A percentile compares a stretch with the other conserved stretches of the same genome.
phyloP scores from a whole-genome alignment of 371 early-diverging fungal genomes.

The Mortierella sp. region DNA sequence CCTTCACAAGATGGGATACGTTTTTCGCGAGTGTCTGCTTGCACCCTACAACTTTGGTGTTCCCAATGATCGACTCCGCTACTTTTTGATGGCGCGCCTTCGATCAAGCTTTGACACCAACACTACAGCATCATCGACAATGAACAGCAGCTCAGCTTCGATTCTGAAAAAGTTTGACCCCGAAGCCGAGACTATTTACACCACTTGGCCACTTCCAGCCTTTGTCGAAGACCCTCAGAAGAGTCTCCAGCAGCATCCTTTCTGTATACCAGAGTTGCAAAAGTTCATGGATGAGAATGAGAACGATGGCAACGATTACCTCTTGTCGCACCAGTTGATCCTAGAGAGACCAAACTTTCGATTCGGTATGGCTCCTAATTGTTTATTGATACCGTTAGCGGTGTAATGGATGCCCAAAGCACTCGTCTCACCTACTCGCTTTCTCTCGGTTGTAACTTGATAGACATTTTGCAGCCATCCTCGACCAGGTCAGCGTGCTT shows the following conservation, averaged over 20 bases:
- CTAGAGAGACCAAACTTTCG: slow-evolving; percentile 75
- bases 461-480: slow-evolving; percentile 71
- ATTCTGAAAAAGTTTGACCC: slow-evolving; percentile 33
- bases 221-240: slow-evolving; percentile 28
- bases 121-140: slow-evolving; percentile 51
- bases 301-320: slow-evolving; percentile 52
- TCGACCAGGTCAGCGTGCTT: slow-evolving; percentile 74
- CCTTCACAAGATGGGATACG: slow-evolving; percentile 73
- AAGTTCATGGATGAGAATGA: slow-evolving; percentile 63
- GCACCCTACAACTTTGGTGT: slow-evolving; percentile 78
- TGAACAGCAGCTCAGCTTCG: slow-evolving; percentile 30
- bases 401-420: background rate
- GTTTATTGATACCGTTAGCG: background rate
- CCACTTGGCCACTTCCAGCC: slow-evolving; percentile 69
- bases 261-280: slow-evolving; percentile 54
- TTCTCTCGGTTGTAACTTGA: background rate
- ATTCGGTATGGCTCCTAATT: slow-evolving; percentile 65
- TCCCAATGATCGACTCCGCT: slow-evolving; percentile 78
- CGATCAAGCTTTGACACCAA: slow-evolving; percentile 59
- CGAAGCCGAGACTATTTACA: slow-evolving; percentile 58
- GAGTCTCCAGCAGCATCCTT: slow-evolving; percentile 25
- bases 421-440: background rate
- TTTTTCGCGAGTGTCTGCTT: slow-evolving; percentile 73
- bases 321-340: slow-evolving; percentile 74
- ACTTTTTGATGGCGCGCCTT: slow-evolving; percentile 74